Evolutionary conservation across 2,329 filamentous ascomycete genomes (phyloP), one percentile per base, ranked within the genome.

Genomic region (Aspergillus fijiensis): DNA sequence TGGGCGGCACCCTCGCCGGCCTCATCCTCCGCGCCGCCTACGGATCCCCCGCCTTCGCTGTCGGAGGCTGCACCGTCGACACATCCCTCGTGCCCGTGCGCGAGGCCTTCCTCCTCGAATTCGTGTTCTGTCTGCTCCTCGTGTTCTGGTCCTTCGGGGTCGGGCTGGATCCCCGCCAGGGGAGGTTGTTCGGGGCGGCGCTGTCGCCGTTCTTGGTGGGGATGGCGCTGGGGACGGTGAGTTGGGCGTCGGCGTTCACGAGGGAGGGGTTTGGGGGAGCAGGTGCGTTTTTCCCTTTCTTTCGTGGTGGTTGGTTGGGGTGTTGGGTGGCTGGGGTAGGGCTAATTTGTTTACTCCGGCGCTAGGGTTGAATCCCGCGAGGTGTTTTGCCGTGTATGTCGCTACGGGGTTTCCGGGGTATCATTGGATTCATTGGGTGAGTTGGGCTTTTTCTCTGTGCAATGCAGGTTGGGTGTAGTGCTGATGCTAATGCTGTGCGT

Each of bases 151-250:
- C 81, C 0, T 84, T 83, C 62, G 81, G 82, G 0, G 79, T 83
- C 7, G 83, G 81, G 11, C 72, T 85, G 3, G 83, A 85, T 66
- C 83, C 83, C 2, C 72, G 82, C 2, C 82, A 85, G 65, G 74
- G 73, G 2, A 69, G 77, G 11, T 69, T 82, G 4, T 84, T 81
- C 61, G 83, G 83, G 0, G 80, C 80, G 2, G 78, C 81, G 0
- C 66, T 83, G 3, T 78, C 78, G 0, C 82, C 82, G 0, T 74
- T 82, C 25, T 69, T 85, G 5, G 81, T 84, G 21, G 79, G 81
- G 5, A 60, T 79, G 27, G 69, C 70, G 0, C 61, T 80, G 6
- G 79, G 76, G 0, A 59, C 78, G 4, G 61, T 76, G 2, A 69
- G 71, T 1, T 77, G 78, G 59, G 69, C 72, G 4, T 77, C 76